phyloP scores from a whole-genome alignment of 1,139 yeast genomes.

The Lodderomyces orthopsilosis region DNA sequence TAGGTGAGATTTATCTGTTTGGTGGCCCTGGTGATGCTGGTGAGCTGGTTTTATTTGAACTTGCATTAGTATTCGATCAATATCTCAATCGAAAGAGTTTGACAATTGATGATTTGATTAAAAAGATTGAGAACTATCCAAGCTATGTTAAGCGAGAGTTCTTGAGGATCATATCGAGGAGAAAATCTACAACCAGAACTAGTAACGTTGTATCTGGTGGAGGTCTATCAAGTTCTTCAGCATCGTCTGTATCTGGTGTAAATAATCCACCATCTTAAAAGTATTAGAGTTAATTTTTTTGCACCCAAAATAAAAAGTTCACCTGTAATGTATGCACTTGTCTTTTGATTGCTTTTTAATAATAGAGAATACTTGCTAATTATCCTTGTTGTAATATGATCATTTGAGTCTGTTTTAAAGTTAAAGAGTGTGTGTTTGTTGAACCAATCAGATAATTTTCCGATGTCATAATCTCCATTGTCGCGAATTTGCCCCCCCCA shows the following conservation, averaged over 20 bases:
- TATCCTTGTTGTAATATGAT: no score
- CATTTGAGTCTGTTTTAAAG: no score
- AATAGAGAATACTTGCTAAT: no score
- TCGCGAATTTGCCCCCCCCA: background rate
- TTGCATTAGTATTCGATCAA: constrained; percentile 15
- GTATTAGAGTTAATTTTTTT: no score
- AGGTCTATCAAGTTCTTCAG: background rate
- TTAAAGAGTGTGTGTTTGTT: no score
- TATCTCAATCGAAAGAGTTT: constrained; percentile 14
- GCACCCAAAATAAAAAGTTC: no score
- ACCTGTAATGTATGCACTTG: no score
- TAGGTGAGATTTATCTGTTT: constrained; percentile 7
- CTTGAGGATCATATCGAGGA: constrained; percentile 12
- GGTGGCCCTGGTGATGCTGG: background rate
- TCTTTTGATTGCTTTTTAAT: no score
- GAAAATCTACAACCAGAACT: constrained; percentile 4
- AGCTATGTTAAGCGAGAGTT: constrained; percentile 14
- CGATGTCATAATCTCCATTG: background rate
- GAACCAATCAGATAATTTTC: background rate
- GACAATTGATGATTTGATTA: constrained; percentile 11
- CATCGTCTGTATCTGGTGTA: background rate
- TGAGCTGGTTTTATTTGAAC: constrained; percentile 8
- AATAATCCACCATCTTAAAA: background rate
- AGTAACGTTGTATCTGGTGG: background rate
- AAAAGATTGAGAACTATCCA: constrained; percentile 13